Base-by-base conservation (phyloP, 371 early-diverging fungal genomes). In the Mortierella sp. region DNA sequence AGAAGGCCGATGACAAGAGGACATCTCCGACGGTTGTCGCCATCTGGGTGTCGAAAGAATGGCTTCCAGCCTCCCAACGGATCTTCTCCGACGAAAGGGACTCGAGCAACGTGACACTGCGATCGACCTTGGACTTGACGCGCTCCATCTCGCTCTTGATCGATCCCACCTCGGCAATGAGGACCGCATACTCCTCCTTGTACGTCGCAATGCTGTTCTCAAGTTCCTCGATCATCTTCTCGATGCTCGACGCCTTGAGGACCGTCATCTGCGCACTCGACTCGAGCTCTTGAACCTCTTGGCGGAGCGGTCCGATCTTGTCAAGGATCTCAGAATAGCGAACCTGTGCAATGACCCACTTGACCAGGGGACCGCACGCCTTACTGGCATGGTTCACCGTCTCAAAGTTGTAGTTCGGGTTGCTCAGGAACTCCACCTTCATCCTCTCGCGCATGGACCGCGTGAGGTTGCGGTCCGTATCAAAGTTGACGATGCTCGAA, bases 1-100 rank as follows among this genome's bases (percentile, higher is more conserved):
- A 79, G 83, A 97, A 96, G 4, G 97, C 98, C 3, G 96, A 86
- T 2, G 95, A 89, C 39, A 99, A 79, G 31, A 99, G 73, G n/a
- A 95, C 95, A 72, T 99, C 99, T 62, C 99, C 99, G n/a, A 96
- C 95, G 56, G 99, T 93, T 14, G 98, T 98, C 11, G 91, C 93
- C 97, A 99, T 97, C 81, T 98, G 97, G 17, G 87, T 90, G 55
- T 92, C 95, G 73, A 99, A 99, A 9, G 96, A 90, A 56, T 93
- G 90, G 66, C 96, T 94, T 24, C 96, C 92, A 21, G 82, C 72
- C 67, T 92, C 92, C 99, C 99, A 99, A 68, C 99, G 93, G 37
- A 85, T 89, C 64, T 92, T 93, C 84, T 99, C 99, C 21, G 96
- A 94, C 4, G 92, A 90, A 43, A 99, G 87, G 31, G 95, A 95